Percentiles rank a stretch among this genome's conserved stretches.
Conservation (phyloP, 1,139 yeast species). For the Groenewaldozyma auringiensis region DNA sequence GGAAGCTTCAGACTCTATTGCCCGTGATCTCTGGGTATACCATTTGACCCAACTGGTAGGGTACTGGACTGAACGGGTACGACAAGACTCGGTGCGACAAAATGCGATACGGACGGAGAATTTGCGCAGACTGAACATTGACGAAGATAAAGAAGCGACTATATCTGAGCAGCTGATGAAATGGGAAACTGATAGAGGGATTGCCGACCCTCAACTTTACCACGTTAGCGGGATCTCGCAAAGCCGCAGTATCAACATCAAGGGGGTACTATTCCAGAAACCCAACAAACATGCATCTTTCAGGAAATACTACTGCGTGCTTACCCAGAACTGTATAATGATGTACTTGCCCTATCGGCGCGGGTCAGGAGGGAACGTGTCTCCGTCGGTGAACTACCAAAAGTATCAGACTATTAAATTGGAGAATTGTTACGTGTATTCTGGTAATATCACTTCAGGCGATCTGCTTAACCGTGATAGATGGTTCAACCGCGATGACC, state of each 20-base stretch:
- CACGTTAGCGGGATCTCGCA: constrained; percentile 53
- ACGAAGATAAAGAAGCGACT: constrained; percentile 53
- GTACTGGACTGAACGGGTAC: constrained; percentile 54
- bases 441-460: constrained; percentile 53
- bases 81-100: constrained; percentile 37
- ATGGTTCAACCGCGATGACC: constrained; percentile 41
- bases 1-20: constrained; percentile 45
- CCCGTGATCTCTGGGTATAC: constrained; percentile 61
- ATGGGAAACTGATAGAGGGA: constrained; percentile 50
- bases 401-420: constrained; percentile 41
- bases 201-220: constrained; percentile 46
- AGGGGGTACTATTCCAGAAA: constrained; percentile 63
- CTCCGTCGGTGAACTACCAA: constrained; percentile 20
- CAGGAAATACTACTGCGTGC: constrained; percentile 49
- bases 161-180: constrained; percentile 42
- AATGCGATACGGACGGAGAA: constrained; percentile 42
- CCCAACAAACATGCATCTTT: constrained; percentile 62
- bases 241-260: constrained; percentile 48
- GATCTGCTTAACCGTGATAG: constrained; percentile 48
- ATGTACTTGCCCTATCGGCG: constrained; percentile 36
- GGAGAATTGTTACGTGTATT: constrained; percentile 62
- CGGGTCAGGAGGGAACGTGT: constrained; percentile 25
- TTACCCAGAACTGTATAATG: constrained; percentile 58
- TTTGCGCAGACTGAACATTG: constrained; percentile 40
- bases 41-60: constrained; percentile 38